Conservation (phyloP, 176 grass and related monocot genomes). For the Oryza punctata region DNA sequence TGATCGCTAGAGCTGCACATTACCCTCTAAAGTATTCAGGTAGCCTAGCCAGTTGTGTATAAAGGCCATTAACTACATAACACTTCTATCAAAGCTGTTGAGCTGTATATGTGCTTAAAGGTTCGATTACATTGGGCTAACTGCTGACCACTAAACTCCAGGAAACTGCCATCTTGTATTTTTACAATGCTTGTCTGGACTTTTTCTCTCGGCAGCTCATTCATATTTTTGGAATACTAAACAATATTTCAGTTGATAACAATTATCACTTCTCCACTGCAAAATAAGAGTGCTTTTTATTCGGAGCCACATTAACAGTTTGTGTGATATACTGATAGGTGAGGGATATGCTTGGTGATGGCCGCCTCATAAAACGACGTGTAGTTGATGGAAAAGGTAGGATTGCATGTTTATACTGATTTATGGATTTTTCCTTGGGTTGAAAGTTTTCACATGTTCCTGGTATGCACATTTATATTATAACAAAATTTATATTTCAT, state of each 20-base stretch:
- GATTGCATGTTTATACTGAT: conserved; percentile 40
- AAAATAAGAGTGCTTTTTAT: neutral
- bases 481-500: conserved; percentile 2
- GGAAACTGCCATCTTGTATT: neutral
- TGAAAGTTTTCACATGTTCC: neutral
- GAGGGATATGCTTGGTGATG: conserved; percentile 99
- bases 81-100: neutral
- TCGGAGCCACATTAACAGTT: conserved; percentile 21
- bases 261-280: conserved; percentile 4
- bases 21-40: neutral
- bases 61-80: neutral
- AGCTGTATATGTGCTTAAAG: neutral
- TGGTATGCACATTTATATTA: neutral
- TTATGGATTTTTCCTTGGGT: neutral
- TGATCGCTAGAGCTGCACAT: conserved; percentile 1
- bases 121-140: neutral
- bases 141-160: neutral
- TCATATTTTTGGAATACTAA: neutral
- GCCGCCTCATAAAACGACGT: conserved; percentile 94
- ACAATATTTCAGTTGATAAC: neutral
- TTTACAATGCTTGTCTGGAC: neutral
- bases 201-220: neutral
- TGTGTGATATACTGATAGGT: conserved; percentile 60
- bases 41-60: conserved; percentile 22
- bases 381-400: conserved; percentile 87